Evolutionary conservation across 148 eudicot species (phyloP).

Genomic region (Vaccinium myrtillus): DNA sequence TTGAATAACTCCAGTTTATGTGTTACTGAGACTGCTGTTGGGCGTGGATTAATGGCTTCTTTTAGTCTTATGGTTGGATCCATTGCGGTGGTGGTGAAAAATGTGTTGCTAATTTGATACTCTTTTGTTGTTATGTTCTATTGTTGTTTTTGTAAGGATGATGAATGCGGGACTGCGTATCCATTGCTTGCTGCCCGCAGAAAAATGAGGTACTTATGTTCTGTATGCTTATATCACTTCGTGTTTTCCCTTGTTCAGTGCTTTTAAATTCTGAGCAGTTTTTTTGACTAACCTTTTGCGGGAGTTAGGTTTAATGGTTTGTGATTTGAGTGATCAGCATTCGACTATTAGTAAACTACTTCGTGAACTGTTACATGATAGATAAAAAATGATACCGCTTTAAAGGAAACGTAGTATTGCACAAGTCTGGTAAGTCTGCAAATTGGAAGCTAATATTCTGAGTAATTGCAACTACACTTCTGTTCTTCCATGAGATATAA

Average conservation of each 20-base stretch:
- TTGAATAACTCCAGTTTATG: neutral
- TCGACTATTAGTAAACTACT: neutral
- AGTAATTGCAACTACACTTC: neutral
- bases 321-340: neutral
- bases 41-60: neutral
- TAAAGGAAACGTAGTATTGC: neutral
- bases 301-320: neutral
- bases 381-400: too few relatives aligned
- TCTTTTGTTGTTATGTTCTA: neutral
- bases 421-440: neutral
- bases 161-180: neutral
- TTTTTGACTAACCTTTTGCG: neutral
- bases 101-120: constrained; percentile 20
- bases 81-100: neutral
- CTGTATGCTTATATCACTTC: neutral
- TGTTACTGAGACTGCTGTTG: neutral
- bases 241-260: neutral
- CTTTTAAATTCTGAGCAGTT: neutral
- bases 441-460: neutral
- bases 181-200: neutral
- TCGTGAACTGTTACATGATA: neutral
- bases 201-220: neutral
- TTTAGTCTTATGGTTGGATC: neutral
- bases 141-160: neutral
- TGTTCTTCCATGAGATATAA: neutral